phyloP scores from a whole-genome alignment of 1,284 basidiomycete species.

The Cutaneotrichosporon cutaneum region DNA sequence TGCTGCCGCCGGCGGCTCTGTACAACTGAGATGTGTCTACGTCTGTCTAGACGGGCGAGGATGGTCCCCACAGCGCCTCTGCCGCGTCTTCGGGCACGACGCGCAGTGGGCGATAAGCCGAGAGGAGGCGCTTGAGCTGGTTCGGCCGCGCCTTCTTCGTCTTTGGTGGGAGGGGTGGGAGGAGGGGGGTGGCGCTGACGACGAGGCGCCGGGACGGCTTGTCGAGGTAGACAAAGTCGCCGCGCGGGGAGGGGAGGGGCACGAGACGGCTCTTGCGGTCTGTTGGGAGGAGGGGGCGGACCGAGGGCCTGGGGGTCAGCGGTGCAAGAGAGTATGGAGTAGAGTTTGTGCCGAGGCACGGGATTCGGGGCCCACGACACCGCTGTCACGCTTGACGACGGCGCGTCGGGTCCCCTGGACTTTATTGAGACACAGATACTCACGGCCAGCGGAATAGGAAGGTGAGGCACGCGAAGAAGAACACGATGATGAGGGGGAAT shows the following conservation, averaged over 20 bases:
- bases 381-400: conserved; percentile 1
- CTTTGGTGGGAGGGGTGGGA: not conserved
- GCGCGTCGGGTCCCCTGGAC: not conserved
- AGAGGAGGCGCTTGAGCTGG: conserved; percentile 1
- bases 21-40: not conserved
- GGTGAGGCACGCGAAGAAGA: conserved; percentile 13
- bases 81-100: conserved; percentile 14
- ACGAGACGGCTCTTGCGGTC: conserved; percentile 5
- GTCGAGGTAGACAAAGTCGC: conserved; percentile 21
- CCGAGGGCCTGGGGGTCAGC: not conserved
- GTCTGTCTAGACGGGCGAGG: not conserved
- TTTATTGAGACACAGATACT: too few species aligned
- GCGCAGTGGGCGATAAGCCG: conserved; percentile 14
- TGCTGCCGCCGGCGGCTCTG: not conserved
- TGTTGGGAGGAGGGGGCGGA: not conserved
- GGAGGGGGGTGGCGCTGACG: conserved; percentile 14
- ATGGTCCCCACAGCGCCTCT: not conserved
- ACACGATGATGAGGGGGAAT: conserved; percentile 9
- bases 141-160: not conserved
- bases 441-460: conserved; percentile 16
- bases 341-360: not conserved
- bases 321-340: not conserved
- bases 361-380: not conserved
- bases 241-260: conserved; percentile 7
- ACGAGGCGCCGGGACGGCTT: conserved; percentile 14